Evolutionary conservation across 805 yeast species (phyloP).

Genomic region (Pichia insulana): DNA sequence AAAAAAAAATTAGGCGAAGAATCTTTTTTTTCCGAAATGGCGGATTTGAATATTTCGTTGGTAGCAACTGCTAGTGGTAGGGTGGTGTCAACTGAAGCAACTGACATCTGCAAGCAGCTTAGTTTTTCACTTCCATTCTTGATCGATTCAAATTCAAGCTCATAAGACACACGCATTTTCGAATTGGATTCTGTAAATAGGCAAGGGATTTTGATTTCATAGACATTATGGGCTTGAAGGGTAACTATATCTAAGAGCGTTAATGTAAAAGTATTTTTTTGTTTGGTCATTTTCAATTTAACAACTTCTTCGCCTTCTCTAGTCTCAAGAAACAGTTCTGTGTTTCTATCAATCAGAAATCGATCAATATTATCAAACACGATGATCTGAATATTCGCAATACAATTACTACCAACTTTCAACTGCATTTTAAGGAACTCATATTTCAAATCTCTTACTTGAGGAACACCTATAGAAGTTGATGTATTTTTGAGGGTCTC

Average conservation of each 20-base stretch:
- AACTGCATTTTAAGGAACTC: slow-evolving; percentile 20
- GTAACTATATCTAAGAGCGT: too few relatives aligned
- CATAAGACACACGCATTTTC: slow-evolving; percentile 4
- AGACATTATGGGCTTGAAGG: too few relatives aligned
- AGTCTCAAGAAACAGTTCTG: too few relatives aligned
- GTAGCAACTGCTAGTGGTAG: slow-evolving; percentile 66
- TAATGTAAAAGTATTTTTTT: background rate
- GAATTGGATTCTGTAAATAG: too few relatives aligned
- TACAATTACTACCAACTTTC: slow-evolving; percentile 14
- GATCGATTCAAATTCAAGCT: slow-evolving; percentile 11
- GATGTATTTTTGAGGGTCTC: slow-evolving; percentile 14
- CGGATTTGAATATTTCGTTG: slow-evolving; percentile 62
- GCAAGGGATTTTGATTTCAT: too few relatives aligned
- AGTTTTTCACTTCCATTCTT: slow-evolving; percentile 10
- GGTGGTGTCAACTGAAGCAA: slow-evolving; percentile 37
- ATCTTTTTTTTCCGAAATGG: slow-evolving; percentile 17
- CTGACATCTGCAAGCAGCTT: slow-evolving; percentile 10
- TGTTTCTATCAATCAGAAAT: too few relatives aligned
- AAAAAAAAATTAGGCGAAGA: slow-evolving; percentile 21
- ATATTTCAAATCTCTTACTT: slow-evolving; percentile 19
- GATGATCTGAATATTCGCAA: slow-evolving; percentile 12
- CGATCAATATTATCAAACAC: slow-evolving; percentile 8
- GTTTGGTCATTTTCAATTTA: slow-evolving; percentile 2
- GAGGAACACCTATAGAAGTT: slow-evolving; percentile 17
- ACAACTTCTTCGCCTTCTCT: slow-evolving; percentile 14